Evolutionary conservation across 208 protist genomes (phyloP), one percentile per base, ranked within the genome.

Genomic region (Leishmania aethiopica): DNA sequence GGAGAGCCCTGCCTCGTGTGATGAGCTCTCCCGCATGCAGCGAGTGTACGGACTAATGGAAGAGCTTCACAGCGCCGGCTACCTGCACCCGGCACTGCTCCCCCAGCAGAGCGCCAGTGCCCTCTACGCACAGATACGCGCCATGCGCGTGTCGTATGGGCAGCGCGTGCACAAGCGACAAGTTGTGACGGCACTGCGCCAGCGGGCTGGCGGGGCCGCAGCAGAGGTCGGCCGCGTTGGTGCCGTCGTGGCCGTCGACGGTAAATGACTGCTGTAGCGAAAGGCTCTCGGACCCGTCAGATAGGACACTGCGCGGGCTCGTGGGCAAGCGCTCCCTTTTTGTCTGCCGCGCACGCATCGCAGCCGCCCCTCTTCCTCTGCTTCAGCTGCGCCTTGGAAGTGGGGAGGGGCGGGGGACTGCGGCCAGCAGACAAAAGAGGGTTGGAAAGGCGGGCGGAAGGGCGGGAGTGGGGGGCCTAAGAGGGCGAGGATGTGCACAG

Each of bases 121-220:
- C 2, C 82, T 96, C 62, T 95, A 92, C 83, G 83, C 86, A 37
- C 78, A 85, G 57, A 86, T 96, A 45, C 91, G 91, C 2, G 80
- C 87, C 22, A 86, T 92, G 82, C 91, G 93, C 6, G 84, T 93
- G 53, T 84, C 90, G 51, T 94, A 89, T 69, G 89, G 93, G 49
- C 85, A 90, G 74, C 91, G 86, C 75, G 55, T 84, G 42, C 91
- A 96, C 75, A 73, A 82, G 42, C 55, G 80, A 3, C 78, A 93
- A 22, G 83, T 94, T 66, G 40, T 81, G 51, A 85, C 79, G 73
- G 88, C 82, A 15, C 64, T 90, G 57, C 80, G 42, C 19, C 81
- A 83, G 71, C 79, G 72, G n/a, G 40, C 76, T 83, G 79, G 45
- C 76, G 59, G 22, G 47, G 55, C 59, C 11, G 66, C 11, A 0